Base-by-base conservation (phyloP, 2,329 filamentous ascomycete species). In the Catunica adiposa region DNA sequence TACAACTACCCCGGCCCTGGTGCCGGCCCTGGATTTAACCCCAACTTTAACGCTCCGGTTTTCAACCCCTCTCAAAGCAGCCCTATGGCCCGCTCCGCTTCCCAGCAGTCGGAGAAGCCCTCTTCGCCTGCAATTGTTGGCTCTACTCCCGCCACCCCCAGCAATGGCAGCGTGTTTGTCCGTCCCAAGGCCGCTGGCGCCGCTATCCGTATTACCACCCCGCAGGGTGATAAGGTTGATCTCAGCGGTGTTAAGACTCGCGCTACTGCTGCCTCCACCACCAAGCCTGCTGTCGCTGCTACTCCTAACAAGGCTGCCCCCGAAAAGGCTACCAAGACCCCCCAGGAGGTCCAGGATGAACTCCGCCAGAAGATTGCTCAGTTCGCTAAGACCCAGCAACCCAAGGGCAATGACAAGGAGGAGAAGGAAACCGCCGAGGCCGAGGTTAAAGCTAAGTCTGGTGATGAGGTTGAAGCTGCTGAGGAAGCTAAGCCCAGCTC, bases 51-150 rank as follows among this genome's bases (percentile, higher is more conserved):
- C 29, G 53, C 47, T n/a, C 53, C 56, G 29, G 11, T 48, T 22
- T 58, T 58, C 34, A 58, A 48, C 26, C 56, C 56, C 23, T 29
- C 53, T 23, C 73, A 72, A 62, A 78, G 59, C 78, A 66, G 76
- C 82, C 60, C 71, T 72, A 89, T 95, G 84, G 92, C 89, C 1
- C 83, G 89, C 62, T 89, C 80, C 59, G 79, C 84, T 1, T 94
- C 88, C 1, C 86, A 56, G 48, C 54, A 59, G 11, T 55, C 57
- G 11, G 59, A 60, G 26, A 60, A 92, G 67, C 86, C 73, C 67
- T 65, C 66, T 66, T 69, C 71, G 69, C 67, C 82, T 68, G 72
- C 80, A 64, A 80, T 68, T 66, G 75, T 72, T 58, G 78, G 82
- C 34, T 78, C 80, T 40, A 72, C 74, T 7, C 70, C 77, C 37